phyloP scores from a whole-genome alignment of 257 asterid genomes.

The Salvia hispanica region DNA sequence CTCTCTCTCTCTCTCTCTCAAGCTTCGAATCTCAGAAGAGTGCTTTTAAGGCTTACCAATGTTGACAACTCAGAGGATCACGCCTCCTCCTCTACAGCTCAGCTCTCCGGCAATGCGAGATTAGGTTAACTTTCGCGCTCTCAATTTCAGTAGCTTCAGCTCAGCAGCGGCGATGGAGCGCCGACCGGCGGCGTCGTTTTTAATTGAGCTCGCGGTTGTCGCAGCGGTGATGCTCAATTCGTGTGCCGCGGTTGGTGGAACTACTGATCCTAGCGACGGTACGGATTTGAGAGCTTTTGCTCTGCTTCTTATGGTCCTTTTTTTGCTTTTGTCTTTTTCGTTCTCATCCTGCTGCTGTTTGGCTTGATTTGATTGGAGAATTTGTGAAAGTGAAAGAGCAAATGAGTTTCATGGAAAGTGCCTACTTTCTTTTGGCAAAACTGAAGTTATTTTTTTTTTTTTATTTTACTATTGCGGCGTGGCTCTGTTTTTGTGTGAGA shows the following conservation, averaged over 20 bases:
- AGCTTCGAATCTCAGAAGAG: slow-evolving; percentile 69
- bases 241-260: slow-evolving; percentile 35
- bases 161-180: slow-evolving; percentile 44
- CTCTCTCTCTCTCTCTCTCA: slow-evolving; percentile 41
- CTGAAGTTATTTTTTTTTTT: neutral
- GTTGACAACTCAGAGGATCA: slow-evolving; percentile 48
- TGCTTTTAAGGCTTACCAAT: slow-evolving; percentile 55
- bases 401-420: slow-evolving; percentile 29
- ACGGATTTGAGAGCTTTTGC: slow-evolving; percentile 21
- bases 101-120: slow-evolving; percentile 27
- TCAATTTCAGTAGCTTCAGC: slow-evolving; percentile 13
- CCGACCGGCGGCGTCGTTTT: slow-evolving; percentile 33
- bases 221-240: slow-evolving; percentile 37
- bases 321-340: neutral
- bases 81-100: slow-evolving; percentile 24
- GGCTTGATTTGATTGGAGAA: slow-evolving; percentile 31
- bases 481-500: slow-evolving; percentile 24
- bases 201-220: slow-evolving; percentile 36
- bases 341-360: slow-evolving; percentile 12
- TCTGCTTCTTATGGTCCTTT: neutral
- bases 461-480: neutral
- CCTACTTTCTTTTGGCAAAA: neutral
- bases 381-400: neutral
- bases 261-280: slow-evolving; percentile 81
- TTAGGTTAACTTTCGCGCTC: slow-evolving; percentile 28